A percentile compares a stretch with the other conserved stretches of the same genome.
These are phyloP conservation scores for Beta corolliflora DNA, from an alignment of 179 eudicot genomes.

Conservation along the genomic window DNA sequence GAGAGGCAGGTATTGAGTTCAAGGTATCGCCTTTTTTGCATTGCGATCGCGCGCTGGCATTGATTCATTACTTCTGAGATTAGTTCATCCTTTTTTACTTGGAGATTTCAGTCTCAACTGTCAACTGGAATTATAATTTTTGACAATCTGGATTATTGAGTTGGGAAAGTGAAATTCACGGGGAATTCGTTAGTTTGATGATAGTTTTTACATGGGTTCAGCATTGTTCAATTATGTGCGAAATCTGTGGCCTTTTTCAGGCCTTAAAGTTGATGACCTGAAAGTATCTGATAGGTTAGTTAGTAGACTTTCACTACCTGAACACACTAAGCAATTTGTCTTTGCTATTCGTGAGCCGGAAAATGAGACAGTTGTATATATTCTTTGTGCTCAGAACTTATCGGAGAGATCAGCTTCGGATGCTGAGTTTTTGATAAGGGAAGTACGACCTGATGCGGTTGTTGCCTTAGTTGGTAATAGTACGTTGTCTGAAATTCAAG, in stretches of 20 bases:
- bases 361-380: conserved; percentile 52
- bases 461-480: conserved; percentile 55
- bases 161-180: conserved; percentile 1
- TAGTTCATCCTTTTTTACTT: not conserved
- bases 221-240: conserved; percentile 42
- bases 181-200: conserved; percentile 9
- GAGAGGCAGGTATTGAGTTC: not conserved
- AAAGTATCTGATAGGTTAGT: conserved; percentile 64
- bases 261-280: conserved; percentile 52
- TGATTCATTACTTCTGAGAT: not conserved
- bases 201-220: conserved; percentile 38
- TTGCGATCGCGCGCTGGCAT: not conserved
- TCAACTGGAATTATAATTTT: not conserved
- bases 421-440: conserved; percentile 65
- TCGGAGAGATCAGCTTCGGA: conserved; percentile 81
- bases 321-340: conserved; percentile 74
- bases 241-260: conserved; percentile 72
- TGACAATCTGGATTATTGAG: not conserved
- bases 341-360: conserved; percentile 67
- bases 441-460: conserved; percentile 76
- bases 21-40: not conserved
- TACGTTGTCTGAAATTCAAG: conserved; percentile 40
- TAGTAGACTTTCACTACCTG: conserved; percentile 58
- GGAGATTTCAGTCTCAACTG: not conserved
- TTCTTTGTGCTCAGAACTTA: conserved; percentile 77